phyloP scores from a whole-genome alignment of 371 early-diverging fungal species.

The Mucor plumbeus region DNA sequence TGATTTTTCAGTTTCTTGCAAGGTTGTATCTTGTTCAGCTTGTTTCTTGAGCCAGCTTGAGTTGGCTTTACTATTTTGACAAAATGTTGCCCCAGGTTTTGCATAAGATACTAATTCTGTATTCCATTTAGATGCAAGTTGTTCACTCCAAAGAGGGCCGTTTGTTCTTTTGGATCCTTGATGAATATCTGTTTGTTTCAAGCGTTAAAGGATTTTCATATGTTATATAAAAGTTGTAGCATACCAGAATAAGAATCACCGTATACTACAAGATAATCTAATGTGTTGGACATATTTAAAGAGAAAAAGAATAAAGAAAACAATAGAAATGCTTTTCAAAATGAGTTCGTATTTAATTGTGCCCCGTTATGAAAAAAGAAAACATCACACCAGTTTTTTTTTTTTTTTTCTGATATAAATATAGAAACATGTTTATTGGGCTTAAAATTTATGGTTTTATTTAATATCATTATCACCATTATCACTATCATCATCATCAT shows the following conservation, averaged over 20 bases:
- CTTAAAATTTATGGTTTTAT: neutral
- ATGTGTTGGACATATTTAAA: slow-evolving; percentile 5
- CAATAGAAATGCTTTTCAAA: neutral
- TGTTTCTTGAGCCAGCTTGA: slow-evolving; percentile 27
- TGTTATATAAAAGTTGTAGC: neutral
- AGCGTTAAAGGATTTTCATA: neutral
- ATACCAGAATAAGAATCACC: slow-evolving; percentile 44
- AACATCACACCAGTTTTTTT: slow-evolving; percentile 9
- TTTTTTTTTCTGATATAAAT: neutral
- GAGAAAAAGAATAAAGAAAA: slow-evolving; percentile 3
- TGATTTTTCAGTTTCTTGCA: slow-evolving; percentile 8
- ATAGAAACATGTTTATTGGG: slow-evolving; percentile 9
- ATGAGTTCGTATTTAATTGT: slow-evolving; percentile 4
- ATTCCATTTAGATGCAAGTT: slow-evolving; percentile 37
- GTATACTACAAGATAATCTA: slow-evolving; percentile 27
- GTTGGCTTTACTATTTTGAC: slow-evolving; percentile 17
- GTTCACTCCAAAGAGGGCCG: slow-evolving; percentile 50
- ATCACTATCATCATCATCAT: neutral
- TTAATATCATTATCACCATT: neutral
- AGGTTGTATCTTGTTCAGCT: slow-evolving; percentile 1
- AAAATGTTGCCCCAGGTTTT: slow-evolving; percentile 32
- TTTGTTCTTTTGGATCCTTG: slow-evolving; percentile 34
- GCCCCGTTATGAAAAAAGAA: neutral
- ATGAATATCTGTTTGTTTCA: slow-evolving; percentile 10
- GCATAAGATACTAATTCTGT: slow-evolving; percentile 37